phyloP scores from a whole-genome alignment of 2,329 filamentous ascomycete genomes.

The Penicillium oxalicum region DNA sequence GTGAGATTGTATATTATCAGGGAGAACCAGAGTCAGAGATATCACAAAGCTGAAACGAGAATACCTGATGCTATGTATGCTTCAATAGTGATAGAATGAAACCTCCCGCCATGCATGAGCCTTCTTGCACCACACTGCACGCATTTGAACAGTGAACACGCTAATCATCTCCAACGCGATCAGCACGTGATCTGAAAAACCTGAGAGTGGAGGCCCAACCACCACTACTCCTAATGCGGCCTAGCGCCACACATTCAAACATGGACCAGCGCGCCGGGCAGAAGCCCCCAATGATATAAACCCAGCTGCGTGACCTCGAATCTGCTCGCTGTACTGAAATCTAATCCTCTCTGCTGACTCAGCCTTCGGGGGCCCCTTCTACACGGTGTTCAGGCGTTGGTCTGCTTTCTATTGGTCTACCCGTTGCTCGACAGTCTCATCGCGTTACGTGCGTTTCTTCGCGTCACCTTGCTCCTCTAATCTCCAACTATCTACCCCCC shows the following conservation, averaged over 20 bases:
- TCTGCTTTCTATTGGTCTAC: constrained; percentile 7
- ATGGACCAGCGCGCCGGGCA: constrained; percentile 38
- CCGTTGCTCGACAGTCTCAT: constrained; percentile 1
- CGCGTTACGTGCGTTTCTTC: constrained; percentile 11
- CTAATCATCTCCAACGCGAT: constrained; percentile 1
- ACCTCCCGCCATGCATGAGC: no score
- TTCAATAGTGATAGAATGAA: no score
- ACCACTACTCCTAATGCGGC: constrained; percentile 21
- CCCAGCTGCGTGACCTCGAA: constrained; percentile 42
- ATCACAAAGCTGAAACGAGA: no score
- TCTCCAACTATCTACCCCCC: no score
- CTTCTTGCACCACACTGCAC: no score
- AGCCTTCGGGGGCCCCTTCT: constrained; percentile 7
- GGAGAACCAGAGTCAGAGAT: no score
- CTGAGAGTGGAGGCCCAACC: constrained; percentile 25
- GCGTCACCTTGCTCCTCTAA: constrained; percentile 6
- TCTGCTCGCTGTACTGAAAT: constrained; percentile 24
- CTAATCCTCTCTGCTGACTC: constrained; percentile 22
- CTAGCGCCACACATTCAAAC: constrained; percentile 34
- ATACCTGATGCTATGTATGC: no score
- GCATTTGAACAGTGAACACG: no score
- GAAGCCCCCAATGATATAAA: constrained; percentile 44
- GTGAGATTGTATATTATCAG: no score
- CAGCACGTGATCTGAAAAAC: constrained; percentile 21
- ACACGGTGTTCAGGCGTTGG: constrained; percentile 16